Conservation (phyloP, 768 basidiomycete genomes). For the Lactarius hengduanensis region DNA sequence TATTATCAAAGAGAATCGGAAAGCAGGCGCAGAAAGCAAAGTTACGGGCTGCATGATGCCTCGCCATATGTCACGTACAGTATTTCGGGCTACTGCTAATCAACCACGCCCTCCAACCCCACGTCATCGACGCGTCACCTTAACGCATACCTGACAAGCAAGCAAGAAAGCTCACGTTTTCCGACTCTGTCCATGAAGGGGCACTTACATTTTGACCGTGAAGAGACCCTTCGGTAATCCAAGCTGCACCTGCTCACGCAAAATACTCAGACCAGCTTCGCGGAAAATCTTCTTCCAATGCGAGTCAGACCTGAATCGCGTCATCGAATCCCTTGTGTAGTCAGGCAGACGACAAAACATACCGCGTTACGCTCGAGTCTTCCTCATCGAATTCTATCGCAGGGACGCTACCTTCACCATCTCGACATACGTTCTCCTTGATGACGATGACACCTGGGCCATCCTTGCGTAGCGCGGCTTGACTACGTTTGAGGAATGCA, state of each 20-base stretch:
- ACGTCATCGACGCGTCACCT: constrained; percentile 37
- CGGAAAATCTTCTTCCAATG: constrained; percentile 79
- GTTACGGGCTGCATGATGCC: constrained; percentile 52
- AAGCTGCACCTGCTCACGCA: constrained; percentile 73
- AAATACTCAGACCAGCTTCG: constrained; percentile 66
- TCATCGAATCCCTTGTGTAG: constrained; percentile 12
- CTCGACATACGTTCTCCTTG: constrained; percentile 86
- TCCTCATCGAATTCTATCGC: constrained; percentile 70
- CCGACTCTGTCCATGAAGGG: background rate
- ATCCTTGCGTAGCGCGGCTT: constrained; percentile 53
- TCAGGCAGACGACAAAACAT: constrained; percentile 12
- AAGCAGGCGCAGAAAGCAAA: constrained; percentile 65
- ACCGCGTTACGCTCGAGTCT: constrained; percentile 93
- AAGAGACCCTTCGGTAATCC: constrained; percentile 84
- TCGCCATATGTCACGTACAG: background rate
- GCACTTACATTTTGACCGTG: constrained; percentile 78
- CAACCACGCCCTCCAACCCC: background rate
- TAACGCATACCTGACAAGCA: constrained; percentile 53
- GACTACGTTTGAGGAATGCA: constrained; percentile 65
- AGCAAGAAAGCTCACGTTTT: background rate
- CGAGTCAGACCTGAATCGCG: constrained; percentile 63
- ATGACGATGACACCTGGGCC: constrained; percentile 68
- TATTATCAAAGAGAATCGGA: constrained; percentile 69
- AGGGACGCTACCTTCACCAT: constrained; percentile 50
- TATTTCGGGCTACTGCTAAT: constrained; percentile 4